These are phyloP conservation scores for Talaromyces ruber DNA, from an alignment of 495 filamentous ascomycete species.

Conservation along the genomic window DNA sequence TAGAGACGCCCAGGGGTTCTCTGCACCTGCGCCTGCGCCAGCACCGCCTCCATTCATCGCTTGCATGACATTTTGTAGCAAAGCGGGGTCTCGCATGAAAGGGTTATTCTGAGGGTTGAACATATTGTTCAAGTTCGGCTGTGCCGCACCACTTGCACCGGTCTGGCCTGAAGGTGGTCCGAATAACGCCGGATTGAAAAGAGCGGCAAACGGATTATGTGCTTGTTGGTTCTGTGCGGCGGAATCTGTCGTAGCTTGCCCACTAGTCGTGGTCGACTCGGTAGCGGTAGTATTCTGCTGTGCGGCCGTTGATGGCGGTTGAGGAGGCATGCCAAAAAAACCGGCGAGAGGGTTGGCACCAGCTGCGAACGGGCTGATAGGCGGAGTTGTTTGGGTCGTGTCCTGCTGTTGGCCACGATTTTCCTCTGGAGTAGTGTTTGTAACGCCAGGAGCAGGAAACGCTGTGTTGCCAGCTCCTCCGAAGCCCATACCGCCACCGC, in stretches of 20 bases:
- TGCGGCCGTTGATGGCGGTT: neutral
- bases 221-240: conserved; percentile 18
- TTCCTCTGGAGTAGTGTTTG: conserved; percentile 55
- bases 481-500: conserved; percentile 39
- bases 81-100: conserved; percentile 39
- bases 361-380: conserved; percentile 18
- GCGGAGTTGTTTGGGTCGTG: conserved; percentile 13
- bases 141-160: conserved; percentile 4
- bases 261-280: conserved; percentile 13
- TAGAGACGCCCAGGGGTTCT: conserved; percentile 29
- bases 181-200: conserved; percentile 40
- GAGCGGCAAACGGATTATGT: conserved; percentile 45
- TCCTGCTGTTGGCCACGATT: conserved; percentile 24
- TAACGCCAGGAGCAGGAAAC: conserved; percentile 86
- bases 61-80: conserved; percentile 40
- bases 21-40: conserved; percentile 16
- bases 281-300: neutral
- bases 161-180: conserved; percentile 7
- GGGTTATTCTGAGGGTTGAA: conserved; percentile 40
- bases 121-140: conserved; percentile 30
- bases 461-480: conserved; percentile 33
- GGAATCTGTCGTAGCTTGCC: conserved; percentile 13
- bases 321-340: conserved; percentile 42
- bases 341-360: conserved; percentile 65
- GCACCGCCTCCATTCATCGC: conserved; percentile 29